Percentiles rank a stretch among this genome's conserved stretches.
Conservation (phyloP, 73 alveolate genomes). For the Tetrahymena thermophila region DNA sequence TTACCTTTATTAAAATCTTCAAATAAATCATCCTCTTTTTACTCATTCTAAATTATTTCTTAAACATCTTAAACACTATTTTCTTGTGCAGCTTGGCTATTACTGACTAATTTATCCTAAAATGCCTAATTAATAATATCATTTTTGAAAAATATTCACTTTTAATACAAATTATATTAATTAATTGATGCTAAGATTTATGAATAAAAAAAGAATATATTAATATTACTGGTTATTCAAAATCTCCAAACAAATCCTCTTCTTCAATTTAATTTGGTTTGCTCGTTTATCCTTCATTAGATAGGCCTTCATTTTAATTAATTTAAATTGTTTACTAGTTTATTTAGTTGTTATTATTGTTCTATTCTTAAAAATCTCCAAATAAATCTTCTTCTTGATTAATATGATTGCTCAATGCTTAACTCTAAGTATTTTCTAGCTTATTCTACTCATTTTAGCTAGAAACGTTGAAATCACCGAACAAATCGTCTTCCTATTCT, state of each 20-base stretch:
- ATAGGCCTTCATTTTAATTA: neutral
- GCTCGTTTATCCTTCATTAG: neutral
- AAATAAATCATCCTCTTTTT: neutral
- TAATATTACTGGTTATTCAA: neutral
- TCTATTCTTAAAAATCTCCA: neutral
- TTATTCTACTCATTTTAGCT: neutral
- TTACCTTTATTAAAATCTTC: neutral
- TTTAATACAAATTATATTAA: too few relatives aligned
- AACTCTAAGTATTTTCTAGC: neutral
- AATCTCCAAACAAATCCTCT: neutral
- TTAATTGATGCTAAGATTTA: too few relatives aligned
- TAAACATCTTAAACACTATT: neutral
- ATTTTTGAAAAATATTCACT: too few relatives aligned
- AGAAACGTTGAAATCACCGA: neutral
- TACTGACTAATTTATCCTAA: neutral
- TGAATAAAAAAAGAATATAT: too few relatives aligned
- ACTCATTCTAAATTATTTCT: neutral
- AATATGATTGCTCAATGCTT: neutral
- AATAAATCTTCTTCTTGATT: neutral
- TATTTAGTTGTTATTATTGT: neutral
- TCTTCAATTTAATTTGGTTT: neutral
- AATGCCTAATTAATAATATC: neutral
- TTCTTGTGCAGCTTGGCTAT: neutral
- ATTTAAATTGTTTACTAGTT: neutral
- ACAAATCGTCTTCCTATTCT: neutral